phyloP scores from a whole-genome alignment of 306 rosid genomes.

The Vigna nakashimae region DNA sequence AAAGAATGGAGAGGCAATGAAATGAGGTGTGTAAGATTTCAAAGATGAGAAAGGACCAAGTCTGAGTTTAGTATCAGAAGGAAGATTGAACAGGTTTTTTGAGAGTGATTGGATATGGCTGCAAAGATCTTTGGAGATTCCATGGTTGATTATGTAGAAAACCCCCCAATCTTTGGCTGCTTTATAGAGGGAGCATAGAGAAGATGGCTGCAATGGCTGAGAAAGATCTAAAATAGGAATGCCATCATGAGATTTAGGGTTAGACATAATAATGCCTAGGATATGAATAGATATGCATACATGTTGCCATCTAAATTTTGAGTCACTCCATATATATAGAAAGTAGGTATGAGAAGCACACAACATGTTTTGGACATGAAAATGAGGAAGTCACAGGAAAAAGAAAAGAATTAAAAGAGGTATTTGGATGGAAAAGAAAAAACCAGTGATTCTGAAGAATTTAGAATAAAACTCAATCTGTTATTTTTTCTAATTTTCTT shows the following conservation, averaged over 20 bases:
- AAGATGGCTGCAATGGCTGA: conserved; percentile 59
- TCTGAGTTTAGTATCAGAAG: conserved; percentile 72
- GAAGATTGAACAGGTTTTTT: conserved; percentile 65
- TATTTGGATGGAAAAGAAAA: too few relatives aligned
- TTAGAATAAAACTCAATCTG: too few relatives aligned
- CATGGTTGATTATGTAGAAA: conserved; percentile 85
- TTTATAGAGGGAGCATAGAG: conserved; percentile 61
- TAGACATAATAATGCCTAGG: conserved; percentile 57
- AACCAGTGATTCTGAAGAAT: too few relatives aligned
- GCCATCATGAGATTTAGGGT: conserved; percentile 53
- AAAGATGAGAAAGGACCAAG: conserved; percentile 80
- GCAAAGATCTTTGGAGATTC: conserved; percentile 74
- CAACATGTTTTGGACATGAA: too few relatives aligned
- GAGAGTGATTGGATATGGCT: conserved; percentile 57
- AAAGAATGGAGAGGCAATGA: conserved; percentile 91
- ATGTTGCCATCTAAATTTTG: conserved; percentile 53
- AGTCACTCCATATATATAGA: conserved; percentile 41
- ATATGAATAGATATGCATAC: conserved; percentile 38
- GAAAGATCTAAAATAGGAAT: conserved; percentile 83
- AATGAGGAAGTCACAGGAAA: too few relatives aligned
- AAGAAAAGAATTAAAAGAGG: too few relatives aligned
- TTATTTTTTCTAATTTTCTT: too few relatives aligned
- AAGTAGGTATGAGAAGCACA: conserved; percentile 35
- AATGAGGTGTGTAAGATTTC: conserved; percentile 81
- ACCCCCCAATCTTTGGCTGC: conserved; percentile 83